Conservation (phyloP, 2,329 filamentous ascomycete species). For the Hymenoscyphus fructigenus region DNA sequence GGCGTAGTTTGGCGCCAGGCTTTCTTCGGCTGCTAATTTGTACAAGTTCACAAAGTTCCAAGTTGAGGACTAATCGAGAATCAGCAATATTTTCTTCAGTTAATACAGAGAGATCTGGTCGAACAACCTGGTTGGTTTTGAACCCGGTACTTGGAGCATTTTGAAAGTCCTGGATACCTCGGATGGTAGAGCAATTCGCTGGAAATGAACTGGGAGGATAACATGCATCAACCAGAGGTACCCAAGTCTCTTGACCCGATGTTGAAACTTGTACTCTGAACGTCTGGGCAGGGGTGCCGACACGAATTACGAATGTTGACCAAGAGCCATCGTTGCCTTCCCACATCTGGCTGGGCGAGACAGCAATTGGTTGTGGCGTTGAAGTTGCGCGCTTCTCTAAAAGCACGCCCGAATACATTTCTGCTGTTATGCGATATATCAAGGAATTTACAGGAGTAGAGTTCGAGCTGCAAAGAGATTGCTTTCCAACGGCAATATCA, state of each 20-base stretch:
- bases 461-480: too few relatives aligned
- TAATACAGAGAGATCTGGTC: not conserved
- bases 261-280: conserved; percentile 41
- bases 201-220: conserved; percentile 8
- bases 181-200: conserved; percentile 14
- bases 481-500: too few relatives aligned
- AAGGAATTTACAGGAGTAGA: too few relatives aligned
- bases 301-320: conserved; percentile 41
- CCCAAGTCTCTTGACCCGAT: conserved; percentile 38
- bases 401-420: too few relatives aligned
- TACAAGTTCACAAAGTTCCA: conserved; percentile 39
- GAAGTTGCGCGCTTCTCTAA: not conserved
- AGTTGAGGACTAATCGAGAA: conserved; percentile 31
- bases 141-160: conserved; percentile 17
- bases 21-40: conserved; percentile 40
- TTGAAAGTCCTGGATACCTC: conserved; percentile 16
- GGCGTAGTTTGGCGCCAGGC: conserved; percentile 35
- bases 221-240: conserved; percentile 26
- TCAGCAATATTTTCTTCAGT: not conserved
- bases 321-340: conserved; percentile 39
- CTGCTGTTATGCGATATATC: too few relatives aligned
- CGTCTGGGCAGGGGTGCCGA: conserved; percentile 41
- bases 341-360: conserved; percentile 19
- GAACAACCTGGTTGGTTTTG: conserved; percentile 12
- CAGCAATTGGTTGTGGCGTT: conserved; percentile 4